Conservation (phyloP, 2,329 filamentous ascomycete species). For the Aureobasidium namibiae region DNA sequence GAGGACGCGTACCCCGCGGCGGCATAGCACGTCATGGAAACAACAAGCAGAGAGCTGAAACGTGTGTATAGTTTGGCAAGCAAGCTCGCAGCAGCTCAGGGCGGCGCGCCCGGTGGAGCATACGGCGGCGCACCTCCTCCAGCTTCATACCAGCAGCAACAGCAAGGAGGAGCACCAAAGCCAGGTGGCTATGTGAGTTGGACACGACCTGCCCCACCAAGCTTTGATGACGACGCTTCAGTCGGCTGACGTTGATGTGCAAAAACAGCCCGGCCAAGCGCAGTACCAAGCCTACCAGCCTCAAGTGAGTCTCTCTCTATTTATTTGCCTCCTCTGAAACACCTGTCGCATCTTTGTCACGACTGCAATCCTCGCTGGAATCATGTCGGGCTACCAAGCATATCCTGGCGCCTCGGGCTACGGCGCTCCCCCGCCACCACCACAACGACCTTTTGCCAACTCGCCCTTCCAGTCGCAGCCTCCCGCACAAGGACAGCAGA, state of each 20-base stretch:
- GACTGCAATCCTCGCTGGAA: not conserved
- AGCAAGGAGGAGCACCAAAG: conserved; percentile 14
- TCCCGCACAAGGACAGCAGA: not conserved
- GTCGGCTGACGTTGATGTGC: conserved; percentile 18
- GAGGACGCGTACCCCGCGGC: conserved; percentile 1
- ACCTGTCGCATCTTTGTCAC: conserved; percentile 14
- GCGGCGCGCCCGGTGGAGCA: conserved; percentile 23
- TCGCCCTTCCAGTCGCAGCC: conserved; percentile 18
- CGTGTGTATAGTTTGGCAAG: conserved; percentile 23
- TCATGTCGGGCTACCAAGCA: conserved; percentile 12
- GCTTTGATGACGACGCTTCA: conserved; percentile 11
- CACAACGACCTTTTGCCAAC: conserved; percentile 29
- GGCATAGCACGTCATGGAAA: not conserved
- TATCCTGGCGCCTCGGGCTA: conserved; percentile 21
- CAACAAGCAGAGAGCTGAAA: not conserved
- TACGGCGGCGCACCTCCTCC: conserved; percentile 23
- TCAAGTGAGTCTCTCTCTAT: conserved; percentile 20
- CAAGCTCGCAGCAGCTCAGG: conserved; percentile 39
- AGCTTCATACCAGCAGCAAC: conserved; percentile 19
- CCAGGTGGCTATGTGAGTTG: conserved; percentile 47
- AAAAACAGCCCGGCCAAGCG: conserved; percentile 25
- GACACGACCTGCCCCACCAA: conserved; percentile 13
- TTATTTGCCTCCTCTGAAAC: conserved; percentile 18
- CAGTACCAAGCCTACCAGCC: conserved; percentile 45
- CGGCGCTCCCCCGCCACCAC: conserved; percentile 28